These are phyloP conservation scores for Cladosporium sp. DNA, from an alignment of 2,329 filamentous ascomycete species.

Conservation along the genomic window DNA sequence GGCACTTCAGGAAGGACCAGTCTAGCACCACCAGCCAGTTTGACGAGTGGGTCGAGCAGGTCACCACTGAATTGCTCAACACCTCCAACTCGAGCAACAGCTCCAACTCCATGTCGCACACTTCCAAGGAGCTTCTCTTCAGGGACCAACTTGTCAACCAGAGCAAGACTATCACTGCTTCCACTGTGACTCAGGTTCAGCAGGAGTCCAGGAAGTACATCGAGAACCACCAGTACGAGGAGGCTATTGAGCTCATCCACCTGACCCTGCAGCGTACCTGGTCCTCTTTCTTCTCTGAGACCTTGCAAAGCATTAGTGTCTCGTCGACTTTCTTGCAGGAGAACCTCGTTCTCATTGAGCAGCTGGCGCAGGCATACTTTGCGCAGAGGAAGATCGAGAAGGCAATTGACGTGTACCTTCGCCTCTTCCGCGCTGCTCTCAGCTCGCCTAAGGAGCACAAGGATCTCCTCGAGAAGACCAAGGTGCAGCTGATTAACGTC, in stretches of 20 bases:
- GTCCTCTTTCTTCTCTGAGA: constrained; percentile 43
- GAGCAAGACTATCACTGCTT: constrained; percentile 36
- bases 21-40: constrained; percentile 37
- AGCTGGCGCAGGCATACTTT: constrained; percentile 43
- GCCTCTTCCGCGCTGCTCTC: constrained; percentile 36
- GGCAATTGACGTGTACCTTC: constrained; percentile 36
- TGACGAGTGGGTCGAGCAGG: constrained; percentile 38
- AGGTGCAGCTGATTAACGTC: constrained; percentile 31
- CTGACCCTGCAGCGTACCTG: constrained; percentile 43
- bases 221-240: constrained; percentile 43
- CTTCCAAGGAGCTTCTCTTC: constrained; percentile 41
- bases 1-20: constrained; percentile 30
- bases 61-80: constrained; percentile 41
- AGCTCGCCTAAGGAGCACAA: constrained; percentile 23
- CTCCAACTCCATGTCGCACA: constrained; percentile 37
- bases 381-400: constrained; percentile 34
- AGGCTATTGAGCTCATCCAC: constrained; percentile 44
- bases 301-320: constrained; percentile 37
- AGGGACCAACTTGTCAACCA: constrained; percentile 36
- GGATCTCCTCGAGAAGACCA: constrained; percentile 32
- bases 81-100: constrained; percentile 34
- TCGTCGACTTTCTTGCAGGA: constrained; percentile 41
- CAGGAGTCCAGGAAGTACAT: constrained; percentile 40
- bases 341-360: constrained; percentile 43
- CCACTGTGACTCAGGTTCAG: constrained; percentile 38